A percentile compares a stretch with the other conserved stretches of the same genome.
These are phyloP conservation scores for Fusarium sp. DNA, from an alignment of 2,329 filamentous ascomycete genomes.

Conservation along the genomic window DNA sequence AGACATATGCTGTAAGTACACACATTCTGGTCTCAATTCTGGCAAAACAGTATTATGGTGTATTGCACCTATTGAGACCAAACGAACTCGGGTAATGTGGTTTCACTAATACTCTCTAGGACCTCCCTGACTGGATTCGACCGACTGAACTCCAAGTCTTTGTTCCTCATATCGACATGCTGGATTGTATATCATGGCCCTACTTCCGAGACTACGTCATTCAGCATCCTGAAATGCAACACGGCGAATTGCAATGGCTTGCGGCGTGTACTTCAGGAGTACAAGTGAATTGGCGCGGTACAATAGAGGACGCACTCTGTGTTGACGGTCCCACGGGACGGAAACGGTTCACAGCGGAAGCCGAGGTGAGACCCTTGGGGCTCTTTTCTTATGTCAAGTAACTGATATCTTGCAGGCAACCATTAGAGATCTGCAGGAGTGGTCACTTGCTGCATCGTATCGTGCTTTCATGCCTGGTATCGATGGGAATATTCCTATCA, in stretches of 20 bases:
- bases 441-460: conserved; percentile 27
- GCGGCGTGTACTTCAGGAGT: conserved; percentile 11
- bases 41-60: too few species aligned
- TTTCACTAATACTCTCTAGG: not conserved
- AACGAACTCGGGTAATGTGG: fast-evolving
- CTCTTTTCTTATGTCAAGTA: fast-evolving
- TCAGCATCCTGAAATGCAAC: conserved; percentile 17
- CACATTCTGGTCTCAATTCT: fast-evolving
- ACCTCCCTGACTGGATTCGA: conserved; percentile 18
- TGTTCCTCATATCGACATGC: conserved; percentile 14
- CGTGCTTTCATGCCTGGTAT: conserved; percentile 18
- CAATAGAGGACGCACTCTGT: conserved; percentile 4
- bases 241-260: conserved; percentile 18
- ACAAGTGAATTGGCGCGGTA: not conserved
- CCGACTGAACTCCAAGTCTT: conserved; percentile 23
- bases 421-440: not conserved
- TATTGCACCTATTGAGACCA: not conserved
- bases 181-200: conserved; percentile 24
- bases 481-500: conserved; percentile 27
- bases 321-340: not conserved
- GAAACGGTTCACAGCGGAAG: conserved; percentile 4
- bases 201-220: conserved; percentile 16
- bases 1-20: conserved; percentile 18
- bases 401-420: not conserved
- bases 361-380: not conserved